Evolutionary conservation across 805 yeast species (phyloP).

Genomic region (Ogataea pilisensis): DNA sequence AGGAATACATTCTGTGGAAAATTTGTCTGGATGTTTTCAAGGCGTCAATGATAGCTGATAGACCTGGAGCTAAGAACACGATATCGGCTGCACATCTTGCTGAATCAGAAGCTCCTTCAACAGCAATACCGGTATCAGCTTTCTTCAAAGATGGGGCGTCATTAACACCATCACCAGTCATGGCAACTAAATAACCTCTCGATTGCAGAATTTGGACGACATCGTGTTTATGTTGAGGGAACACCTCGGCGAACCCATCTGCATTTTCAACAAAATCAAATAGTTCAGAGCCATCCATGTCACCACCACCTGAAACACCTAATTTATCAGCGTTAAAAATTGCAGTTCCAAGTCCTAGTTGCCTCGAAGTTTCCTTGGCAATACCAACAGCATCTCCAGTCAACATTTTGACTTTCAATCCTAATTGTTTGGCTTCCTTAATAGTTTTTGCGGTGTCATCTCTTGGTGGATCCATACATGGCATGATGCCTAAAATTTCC

Average conservation of each 20-base stretch:
- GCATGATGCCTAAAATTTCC: conserved; percentile 96
- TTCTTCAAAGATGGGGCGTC: conserved; percentile 97
- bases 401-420: conserved; percentile 93
- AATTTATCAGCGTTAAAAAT: conserved; percentile 94
- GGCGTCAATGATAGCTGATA: conserved; percentile 88
- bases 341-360: conserved; percentile 92
- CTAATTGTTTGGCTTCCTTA: conserved; percentile 81
- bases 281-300: conserved; percentile 95
- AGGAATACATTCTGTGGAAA: conserved; percentile 97
- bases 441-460: conserved; percentile 94
- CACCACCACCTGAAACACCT: conserved; percentile 91
- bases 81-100: conserved; percentile 97
- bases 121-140: conserved; percentile 96
- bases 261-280: conserved; percentile 95
- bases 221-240: conserved; percentile 96
- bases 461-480: conserved; percentile 98
- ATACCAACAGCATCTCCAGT: conserved; percentile 99
- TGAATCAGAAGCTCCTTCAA: conserved; percentile 97
- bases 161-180: conserved; percentile 99
- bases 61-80: conserved; percentile 92
- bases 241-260: conserved; percentile 95
- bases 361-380: conserved; percentile 96
- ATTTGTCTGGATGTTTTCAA: conserved; percentile 90
- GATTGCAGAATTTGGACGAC: conserved; percentile 93
- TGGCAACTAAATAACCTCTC: conserved; percentile 96